These are phyloP conservation scores for Lichtheimia hyalospora DNA, from an alignment of 371 early-diverging fungal genomes.

Conservation along the genomic window DNA sequence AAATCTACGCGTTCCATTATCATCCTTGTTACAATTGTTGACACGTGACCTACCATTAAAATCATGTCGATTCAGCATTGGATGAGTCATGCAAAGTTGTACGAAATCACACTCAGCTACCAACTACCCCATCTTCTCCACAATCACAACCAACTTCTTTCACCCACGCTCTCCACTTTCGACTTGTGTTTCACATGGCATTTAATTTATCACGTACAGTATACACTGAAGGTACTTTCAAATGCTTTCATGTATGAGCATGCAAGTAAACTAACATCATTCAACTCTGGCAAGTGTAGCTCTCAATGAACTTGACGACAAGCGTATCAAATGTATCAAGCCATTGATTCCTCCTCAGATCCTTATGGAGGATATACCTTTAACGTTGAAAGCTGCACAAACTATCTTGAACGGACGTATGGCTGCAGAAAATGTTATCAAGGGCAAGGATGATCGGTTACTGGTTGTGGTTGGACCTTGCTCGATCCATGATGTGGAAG, in stretches of 20 bases:
- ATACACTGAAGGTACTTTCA: slow-evolving; percentile 17
- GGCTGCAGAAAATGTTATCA: slow-evolving; percentile 70
- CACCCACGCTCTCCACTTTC: neutral
- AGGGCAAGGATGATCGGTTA: slow-evolving; percentile 78
- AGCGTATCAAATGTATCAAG: slow-evolving; percentile 84
- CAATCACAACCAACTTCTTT: neutral
- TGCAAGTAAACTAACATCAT: neutral
- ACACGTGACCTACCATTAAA: too few relatives aligned
- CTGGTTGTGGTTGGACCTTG: slow-evolving; percentile 85
- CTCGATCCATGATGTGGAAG: slow-evolving; percentile 89
- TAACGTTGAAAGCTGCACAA: slow-evolving; percentile 53
- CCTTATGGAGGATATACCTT: slow-evolving; percentile 87
- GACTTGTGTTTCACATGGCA: neutral
- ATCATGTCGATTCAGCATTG: too few relatives aligned
- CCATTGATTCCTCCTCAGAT: slow-evolving; percentile 96
- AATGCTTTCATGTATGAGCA: neutral
- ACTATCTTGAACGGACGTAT: slow-evolving; percentile 51
- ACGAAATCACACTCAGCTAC: too few relatives aligned
- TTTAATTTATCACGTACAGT: slow-evolving; percentile 7
- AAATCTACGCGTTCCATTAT: too few relatives aligned
- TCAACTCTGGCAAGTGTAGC: slow-evolving; percentile 35
- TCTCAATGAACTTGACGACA: slow-evolving; percentile 92
- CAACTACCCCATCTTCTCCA: too few relatives aligned
- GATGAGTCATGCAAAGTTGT: too few relatives aligned
- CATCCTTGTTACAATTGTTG: neutral